Conservation (phyloP, 495 filamentous ascomycete species). For the Penicillium macrosclerotiorum region DNA sequence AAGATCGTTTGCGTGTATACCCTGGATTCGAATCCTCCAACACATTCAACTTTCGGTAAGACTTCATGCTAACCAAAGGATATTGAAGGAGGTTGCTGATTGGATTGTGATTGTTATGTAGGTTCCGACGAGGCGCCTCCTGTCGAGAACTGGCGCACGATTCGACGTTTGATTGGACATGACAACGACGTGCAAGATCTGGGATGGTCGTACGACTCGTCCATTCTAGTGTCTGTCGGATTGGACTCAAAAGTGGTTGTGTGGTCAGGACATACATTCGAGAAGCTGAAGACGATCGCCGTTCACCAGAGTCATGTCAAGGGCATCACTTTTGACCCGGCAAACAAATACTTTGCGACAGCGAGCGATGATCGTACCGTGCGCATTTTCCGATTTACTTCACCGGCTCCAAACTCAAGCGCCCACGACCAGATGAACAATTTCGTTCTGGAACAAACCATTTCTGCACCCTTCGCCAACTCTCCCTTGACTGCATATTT, state of each 20-base stretch:
- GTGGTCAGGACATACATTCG: slow-evolving; percentile 96
- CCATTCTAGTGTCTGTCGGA: slow-evolving; percentile 91
- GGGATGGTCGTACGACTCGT: slow-evolving; percentile 95
- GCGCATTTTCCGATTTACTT: slow-evolving; percentile 93
- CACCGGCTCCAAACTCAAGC: slow-evolving; percentile 87
- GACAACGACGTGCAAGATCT: slow-evolving; percentile 99
- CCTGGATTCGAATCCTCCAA: slow-evolving; percentile 76
- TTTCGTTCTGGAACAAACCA: slow-evolving; percentile 85
- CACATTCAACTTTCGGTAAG: slow-evolving; percentile 74
- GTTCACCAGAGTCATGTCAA: slow-evolving; percentile 97
- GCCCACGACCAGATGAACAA: slow-evolving; percentile 93
- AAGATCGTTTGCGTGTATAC: slow-evolving; percentile 97
- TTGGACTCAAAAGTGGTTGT: slow-evolving; percentile 97
- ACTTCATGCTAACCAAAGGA: too few relatives aligned
- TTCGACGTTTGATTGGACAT: slow-evolving; percentile 88
- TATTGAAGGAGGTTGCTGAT: too few relatives aligned
- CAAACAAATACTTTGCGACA: slow-evolving; percentile 98
- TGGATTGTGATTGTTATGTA: too few relatives aligned
- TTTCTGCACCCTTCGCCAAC: slow-evolving; percentile 76
- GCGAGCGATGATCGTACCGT: slow-evolving; percentile 95
- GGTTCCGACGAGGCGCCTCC: slow-evolving; percentile 89
- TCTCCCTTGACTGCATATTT: slow-evolving; percentile 97
- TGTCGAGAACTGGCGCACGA: slow-evolving; percentile 95
- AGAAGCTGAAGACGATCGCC: slow-evolving; percentile 89
- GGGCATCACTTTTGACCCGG: slow-evolving; percentile 96